phyloP scores from a whole-genome alignment of 345 rosid species.

The Ceriops zippeliana region DNA sequence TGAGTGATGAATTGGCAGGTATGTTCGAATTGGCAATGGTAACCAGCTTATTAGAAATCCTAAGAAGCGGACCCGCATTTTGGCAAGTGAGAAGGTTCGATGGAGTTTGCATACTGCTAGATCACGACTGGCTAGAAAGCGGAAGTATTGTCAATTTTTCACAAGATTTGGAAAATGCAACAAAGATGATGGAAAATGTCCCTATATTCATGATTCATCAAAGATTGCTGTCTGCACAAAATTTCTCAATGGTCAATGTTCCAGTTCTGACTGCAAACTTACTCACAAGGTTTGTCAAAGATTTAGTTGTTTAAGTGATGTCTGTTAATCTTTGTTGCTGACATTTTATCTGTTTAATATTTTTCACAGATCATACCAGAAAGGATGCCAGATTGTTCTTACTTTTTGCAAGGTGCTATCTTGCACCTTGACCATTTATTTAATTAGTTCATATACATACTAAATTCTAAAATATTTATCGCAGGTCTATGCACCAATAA shows the following conservation, averaged over 20 bases:
- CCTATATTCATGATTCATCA: conserved; percentile 84
- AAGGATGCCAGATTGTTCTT: conserved; percentile 97
- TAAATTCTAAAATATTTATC: conserved; percentile 19
- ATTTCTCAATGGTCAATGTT: conserved; percentile 79
- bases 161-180: conserved; percentile 98
- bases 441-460: not conserved
- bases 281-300: conserved; percentile 73
- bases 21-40: conserved; percentile 90
- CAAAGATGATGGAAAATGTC: conserved; percentile 88
- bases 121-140: conserved; percentile 69
- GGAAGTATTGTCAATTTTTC: conserved; percentile 87
- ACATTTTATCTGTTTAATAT: conserved; percentile 16
- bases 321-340: conserved; percentile 11
- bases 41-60: conserved; percentile 95
- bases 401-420: conserved; percentile 73
- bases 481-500: conserved; percentile 88
- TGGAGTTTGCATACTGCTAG: conserved; percentile 97
- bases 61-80: conserved; percentile 76
- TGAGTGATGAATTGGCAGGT: conserved; percentile 46
- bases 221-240: conserved; percentile 96
- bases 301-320: conserved; percentile 10
- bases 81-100: conserved; percentile 93
- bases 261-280: conserved; percentile 70
- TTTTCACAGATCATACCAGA: conserved; percentile 87
- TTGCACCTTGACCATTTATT: conserved; percentile 8